Percentiles rank a stretch among this genome's conserved stretches.
Evolutionary conservation across 2,329 filamentous ascomycete genomes (phyloP).

Genomic region (Berkeleyomyces basicola): DNA sequence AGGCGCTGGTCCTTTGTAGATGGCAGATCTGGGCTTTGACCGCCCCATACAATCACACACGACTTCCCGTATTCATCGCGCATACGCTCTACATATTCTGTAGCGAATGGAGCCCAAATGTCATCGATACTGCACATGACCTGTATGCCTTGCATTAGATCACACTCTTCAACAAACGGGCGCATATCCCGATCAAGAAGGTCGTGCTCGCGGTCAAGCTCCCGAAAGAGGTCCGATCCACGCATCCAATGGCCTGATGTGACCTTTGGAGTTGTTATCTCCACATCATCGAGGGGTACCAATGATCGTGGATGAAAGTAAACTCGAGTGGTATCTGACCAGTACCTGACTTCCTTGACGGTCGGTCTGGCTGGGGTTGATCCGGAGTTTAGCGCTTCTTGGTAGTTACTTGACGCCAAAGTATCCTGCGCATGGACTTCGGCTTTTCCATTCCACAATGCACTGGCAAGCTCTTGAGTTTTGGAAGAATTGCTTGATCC

Average conservation of each 20-base stretch:
- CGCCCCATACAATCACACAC: slow-evolving; percentile 71
- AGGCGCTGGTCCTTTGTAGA: slow-evolving; percentile 18
- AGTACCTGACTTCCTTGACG: slow-evolving; percentile 66
- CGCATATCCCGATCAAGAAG: slow-evolving; percentile 80
- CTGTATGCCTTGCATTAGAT: slow-evolving; percentile 80
- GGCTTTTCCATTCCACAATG: slow-evolving; percentile 2
- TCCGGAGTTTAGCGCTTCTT: slow-evolving; percentile 61
- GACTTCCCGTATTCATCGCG: slow-evolving; percentile 85
- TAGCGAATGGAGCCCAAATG: slow-evolving; percentile 65
- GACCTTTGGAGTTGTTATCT: slow-evolving; percentile 30
- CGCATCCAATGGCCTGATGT: slow-evolving; percentile 67
- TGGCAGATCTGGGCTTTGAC: slow-evolving; percentile 37
- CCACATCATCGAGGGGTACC: slow-evolving; percentile 74
- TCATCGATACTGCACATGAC: slow-evolving; percentile 56
- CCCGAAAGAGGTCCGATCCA: slow-evolving; percentile 59
- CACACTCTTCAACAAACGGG: slow-evolving; percentile 81
- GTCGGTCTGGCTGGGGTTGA: slow-evolving; percentile 45
- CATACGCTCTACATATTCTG: slow-evolving; percentile 57
- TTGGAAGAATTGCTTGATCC: neutral
- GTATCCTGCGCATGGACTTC: slow-evolving; percentile 31
- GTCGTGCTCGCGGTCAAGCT: slow-evolving; percentile 65
- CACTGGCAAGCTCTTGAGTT: neutral
- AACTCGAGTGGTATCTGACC: slow-evolving; percentile 90
- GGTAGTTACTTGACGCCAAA: slow-evolving; percentile 54
- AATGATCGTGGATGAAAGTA: slow-evolving; percentile 83